Conservation (phyloP, 2,329 filamentous ascomycete genomes). For the Curvularia sp. region DNA sequence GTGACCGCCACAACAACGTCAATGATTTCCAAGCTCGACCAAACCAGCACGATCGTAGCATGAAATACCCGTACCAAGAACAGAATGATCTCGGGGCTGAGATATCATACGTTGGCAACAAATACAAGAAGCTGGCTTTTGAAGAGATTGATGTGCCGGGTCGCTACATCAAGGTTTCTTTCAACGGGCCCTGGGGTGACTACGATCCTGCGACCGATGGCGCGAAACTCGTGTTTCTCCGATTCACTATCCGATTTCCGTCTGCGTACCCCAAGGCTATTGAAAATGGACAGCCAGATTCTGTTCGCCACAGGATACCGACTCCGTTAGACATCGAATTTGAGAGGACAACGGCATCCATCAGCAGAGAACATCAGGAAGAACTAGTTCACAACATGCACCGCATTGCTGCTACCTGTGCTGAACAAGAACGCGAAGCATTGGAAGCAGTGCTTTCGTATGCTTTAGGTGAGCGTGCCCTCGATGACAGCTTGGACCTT, state of each 20-base stretch:
- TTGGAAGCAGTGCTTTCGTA: slow-evolving; percentile 69
- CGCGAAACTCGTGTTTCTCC: slow-evolving; percentile 60
- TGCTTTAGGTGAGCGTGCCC: slow-evolving; percentile 63
- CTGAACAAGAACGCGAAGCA: slow-evolving; percentile 61
- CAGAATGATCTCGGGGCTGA: slow-evolving; percentile 61
- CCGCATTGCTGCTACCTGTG: slow-evolving; percentile 62
- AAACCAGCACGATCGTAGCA: slow-evolving; percentile 22
- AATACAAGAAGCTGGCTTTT: slow-evolving; percentile 66
- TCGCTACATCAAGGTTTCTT: slow-evolving; percentile 61
- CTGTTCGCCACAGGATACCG: slow-evolving; percentile 42
- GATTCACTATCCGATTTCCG: slow-evolving; percentile 66
- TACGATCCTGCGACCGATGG: slow-evolving; percentile 37
- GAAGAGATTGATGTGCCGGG: slow-evolving; percentile 64
- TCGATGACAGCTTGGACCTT: slow-evolving; percentile 63
- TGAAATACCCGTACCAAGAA: slow-evolving; percentile 54
- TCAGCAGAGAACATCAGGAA: slow-evolving; percentile 59
- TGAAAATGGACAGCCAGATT: slow-evolving; percentile 36
- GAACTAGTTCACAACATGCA: slow-evolving; percentile 59
- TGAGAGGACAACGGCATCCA: slow-evolving; percentile 62
- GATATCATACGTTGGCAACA: slow-evolving; percentile 66
- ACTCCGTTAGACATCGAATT: slow-evolving; percentile 60
- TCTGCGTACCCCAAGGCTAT: slow-evolving; percentile 62
- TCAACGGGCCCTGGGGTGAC: slow-evolving; percentile 67
- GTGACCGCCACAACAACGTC: slow-evolving; percentile 46
- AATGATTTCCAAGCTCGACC: slow-evolving; percentile 28